Conservation (phyloP, 108 stramenopile genomes). For the Licmophora abbreviata region DNA sequence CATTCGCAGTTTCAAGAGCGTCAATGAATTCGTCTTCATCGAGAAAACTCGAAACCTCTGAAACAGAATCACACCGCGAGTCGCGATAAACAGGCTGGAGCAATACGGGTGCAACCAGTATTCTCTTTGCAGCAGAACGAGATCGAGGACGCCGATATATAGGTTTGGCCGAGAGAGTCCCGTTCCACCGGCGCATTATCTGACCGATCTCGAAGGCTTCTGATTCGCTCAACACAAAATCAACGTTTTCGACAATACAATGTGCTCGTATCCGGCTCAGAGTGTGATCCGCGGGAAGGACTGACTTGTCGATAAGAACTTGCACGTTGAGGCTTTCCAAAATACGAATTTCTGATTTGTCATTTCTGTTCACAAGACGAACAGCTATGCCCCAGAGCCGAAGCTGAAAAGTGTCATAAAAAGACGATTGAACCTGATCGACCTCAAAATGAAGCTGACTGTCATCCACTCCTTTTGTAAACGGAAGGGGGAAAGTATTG, state of each 20-base stretch:
- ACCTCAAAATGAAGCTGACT: background rate
- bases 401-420: constrained; percentile 45
- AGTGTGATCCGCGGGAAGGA: constrained; percentile 55
- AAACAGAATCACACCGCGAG: background rate
- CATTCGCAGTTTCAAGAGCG: constrained; percentile 36
- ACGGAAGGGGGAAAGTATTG: background rate
- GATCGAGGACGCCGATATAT: background rate
- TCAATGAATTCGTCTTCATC: constrained; percentile 60
- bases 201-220: constrained; percentile 6
- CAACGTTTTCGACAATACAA: constrained; percentile 12
- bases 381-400: constrained; percentile 16
- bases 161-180: background rate
- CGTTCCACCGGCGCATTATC: constrained; percentile 1
- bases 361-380: background rate
- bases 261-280: constrained; percentile 22
- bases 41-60: constrained; percentile 11
- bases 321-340: constrained; percentile 18
- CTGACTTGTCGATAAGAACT: constrained; percentile 36
- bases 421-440: constrained; percentile 8
- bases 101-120: background rate
- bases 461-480: background rate
- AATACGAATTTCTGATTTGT: constrained; percentile 8
- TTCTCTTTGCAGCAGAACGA: background rate
- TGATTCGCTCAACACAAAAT: background rate
- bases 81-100: constrained; percentile 1